Evolutionary conservation across 2,329 filamentous ascomycete species (phyloP), one percentile per base, ranked within the genome.

Genomic region (Calonectria montana): DNA sequence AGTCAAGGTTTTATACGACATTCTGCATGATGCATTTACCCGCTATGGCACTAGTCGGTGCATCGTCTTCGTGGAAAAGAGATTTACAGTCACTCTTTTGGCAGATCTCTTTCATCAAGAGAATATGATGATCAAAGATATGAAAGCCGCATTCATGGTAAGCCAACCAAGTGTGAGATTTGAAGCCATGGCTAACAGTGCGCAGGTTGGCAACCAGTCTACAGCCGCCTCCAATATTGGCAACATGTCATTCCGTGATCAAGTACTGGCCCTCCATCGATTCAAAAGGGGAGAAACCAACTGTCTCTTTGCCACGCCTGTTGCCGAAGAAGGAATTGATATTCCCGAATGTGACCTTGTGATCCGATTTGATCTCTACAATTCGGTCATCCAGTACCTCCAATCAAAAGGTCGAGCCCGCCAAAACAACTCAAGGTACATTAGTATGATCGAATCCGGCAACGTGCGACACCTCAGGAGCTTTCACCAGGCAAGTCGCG

Each of bases 301-400:
- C 78, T 93, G 91, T 73, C 83, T 94, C 1, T 90, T 94, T 77
- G 89, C 91, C 2, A 93, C 91, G 0, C 91, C 91, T 0, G 89
- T 93, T 2, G 91, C 89, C 0, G 91, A 93, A 77, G 91, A 93
- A 79, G 91, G 91, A 0, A 87, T 93, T 15, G 91, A 93, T 76
- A 89, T 93, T 59, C 91, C 91, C 0, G 90, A 92, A 67, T 93
- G 91, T 81, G 92, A 93, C 74, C 80, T 92, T 1, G 86, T 93
- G 35, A 87, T 94, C 71, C 85, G 96, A 2, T 99, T 98, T 78
- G 95, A 98, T 80, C 88, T 97, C 2, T 98, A 95, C 83, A 88
- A 89, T 13, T 98, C 96, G 0, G 91, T 98, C 82, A 98, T 98
- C 65, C 94, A 97, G 79, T 98, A 98, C 80, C 92, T 98, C 23